A percentile compares a stretch with the other conserved stretches of the same genome.
Conservation (phyloP, 1,284 basidiomycete species). For the Phellopilus nigrolimitatus region DNA sequence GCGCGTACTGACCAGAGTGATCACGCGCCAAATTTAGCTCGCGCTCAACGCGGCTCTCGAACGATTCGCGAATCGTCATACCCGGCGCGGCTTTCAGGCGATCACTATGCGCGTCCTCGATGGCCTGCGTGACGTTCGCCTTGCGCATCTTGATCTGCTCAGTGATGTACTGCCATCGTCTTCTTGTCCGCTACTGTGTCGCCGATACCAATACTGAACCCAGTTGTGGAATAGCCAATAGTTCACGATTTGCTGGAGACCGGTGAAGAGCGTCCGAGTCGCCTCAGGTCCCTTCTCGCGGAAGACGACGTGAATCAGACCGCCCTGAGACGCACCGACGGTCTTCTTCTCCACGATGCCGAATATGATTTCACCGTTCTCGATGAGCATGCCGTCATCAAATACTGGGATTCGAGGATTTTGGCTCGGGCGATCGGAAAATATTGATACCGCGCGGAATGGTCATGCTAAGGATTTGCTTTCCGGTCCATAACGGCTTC, state of each 20-base stretch:
- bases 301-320: conserved; percentile 96
- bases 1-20: conserved; percentile 90
- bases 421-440: conserved; percentile 71
- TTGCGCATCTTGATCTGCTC: conserved; percentile 83
- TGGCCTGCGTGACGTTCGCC: conserved; percentile 64
- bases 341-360: conserved; percentile 98
- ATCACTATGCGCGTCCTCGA: conserved; percentile 79
- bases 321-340: conserved; percentile 91
- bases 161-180: conserved; percentile 87
- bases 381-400: conserved; percentile 94
- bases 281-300: conserved; percentile 95
- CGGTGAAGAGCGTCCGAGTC: conserved; percentile 90
- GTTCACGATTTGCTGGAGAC: conserved; percentile 94
- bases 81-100: conserved; percentile 85
- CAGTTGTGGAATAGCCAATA: conserved; percentile 99
- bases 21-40: conserved; percentile 97
- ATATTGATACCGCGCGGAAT: conserved; percentile 98
- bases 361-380: conserved; percentile 95
- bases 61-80: conserved; percentile 99
- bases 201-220: conserved; percentile 98
- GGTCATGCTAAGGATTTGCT: conserved; percentile 91
- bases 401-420: conserved; percentile 78
- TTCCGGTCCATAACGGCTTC: conserved; percentile 97
- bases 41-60: conserved; percentile 89
- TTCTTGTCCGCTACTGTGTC: conserved; percentile 93